These are phyloP conservation scores for Leccinellum albellum DNA, from an alignment of 768 basidiomycete species.

Conservation along the genomic window DNA sequence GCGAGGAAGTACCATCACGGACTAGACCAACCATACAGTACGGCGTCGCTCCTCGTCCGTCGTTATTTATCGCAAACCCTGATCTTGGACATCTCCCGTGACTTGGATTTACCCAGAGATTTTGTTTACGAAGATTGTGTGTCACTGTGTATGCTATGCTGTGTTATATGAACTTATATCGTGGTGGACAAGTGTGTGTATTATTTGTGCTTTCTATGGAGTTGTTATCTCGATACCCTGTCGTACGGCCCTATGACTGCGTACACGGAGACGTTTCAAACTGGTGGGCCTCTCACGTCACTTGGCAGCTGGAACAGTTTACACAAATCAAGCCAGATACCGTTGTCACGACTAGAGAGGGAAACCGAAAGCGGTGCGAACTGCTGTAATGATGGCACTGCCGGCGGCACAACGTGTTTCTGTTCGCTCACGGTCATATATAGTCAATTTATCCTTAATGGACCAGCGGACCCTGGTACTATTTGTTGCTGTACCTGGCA, in stretches of 20 bases:
- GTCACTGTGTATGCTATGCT: slow-evolving; percentile 4
- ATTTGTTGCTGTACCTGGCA: slow-evolving; percentile 14
- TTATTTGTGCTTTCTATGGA: slow-evolving; percentile 1
- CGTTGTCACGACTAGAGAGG: background rate
- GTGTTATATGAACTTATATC: slow-evolving; percentile 6
- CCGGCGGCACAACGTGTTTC: background rate
- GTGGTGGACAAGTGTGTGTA: slow-evolving; percentile 2
- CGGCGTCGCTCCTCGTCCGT: slow-evolving; percentile 59
- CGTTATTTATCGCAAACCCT: slow-evolving; percentile 74
- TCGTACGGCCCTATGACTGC: background rate
- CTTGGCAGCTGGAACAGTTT: background rate
- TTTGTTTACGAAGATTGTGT: background rate
- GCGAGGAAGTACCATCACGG: slow-evolving; percentile 40
- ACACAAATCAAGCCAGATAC: background rate
- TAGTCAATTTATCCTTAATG: background rate
- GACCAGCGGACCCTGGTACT: background rate
- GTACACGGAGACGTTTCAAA: background rate
- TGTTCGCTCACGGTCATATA: background rate
- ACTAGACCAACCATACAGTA: slow-evolving; percentile 48
- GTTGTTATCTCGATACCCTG: slow-evolving; percentile 7
- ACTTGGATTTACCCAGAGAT: slow-evolving; percentile 6
- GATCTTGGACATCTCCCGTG: slow-evolving; percentile 17
- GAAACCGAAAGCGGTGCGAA: background rate
- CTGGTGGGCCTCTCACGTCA: background rate
- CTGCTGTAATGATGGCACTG: slow-evolving; percentile 2